Evolutionary conservation across 352 stramenopile species (phyloP).

Genomic region (Globisporangium sylvaticum): DNA sequence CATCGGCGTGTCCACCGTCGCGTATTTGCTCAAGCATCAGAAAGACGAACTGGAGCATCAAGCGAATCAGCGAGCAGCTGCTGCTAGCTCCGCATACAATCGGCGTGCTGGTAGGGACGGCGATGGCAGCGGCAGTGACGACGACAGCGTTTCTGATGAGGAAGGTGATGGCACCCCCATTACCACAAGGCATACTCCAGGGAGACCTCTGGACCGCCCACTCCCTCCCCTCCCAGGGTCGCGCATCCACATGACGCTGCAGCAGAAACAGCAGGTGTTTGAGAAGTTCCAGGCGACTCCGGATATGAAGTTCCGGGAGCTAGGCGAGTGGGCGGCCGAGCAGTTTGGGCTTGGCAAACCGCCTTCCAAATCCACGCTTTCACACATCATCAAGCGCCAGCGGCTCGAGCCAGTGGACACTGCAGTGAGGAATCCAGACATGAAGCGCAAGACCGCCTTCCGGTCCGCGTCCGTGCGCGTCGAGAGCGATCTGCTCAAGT

Average conservation of each 20-base stretch:
- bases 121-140: not conserved
- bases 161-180: not conserved
- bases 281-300: slow-evolving; percentile 5
- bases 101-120: not conserved
- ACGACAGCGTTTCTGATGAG: not conserved
- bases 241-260: slow-evolving; percentile 11
- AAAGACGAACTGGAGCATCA: not conserved
- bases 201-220: not conserved
- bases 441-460: slow-evolving; percentile 8
- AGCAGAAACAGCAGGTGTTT: not conserved
- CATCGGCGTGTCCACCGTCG: slow-evolving; percentile 5
- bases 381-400: slow-evolving; percentile 1
- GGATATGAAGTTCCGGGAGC: slow-evolving; percentile 9
- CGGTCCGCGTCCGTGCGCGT: slow-evolving; percentile 1
- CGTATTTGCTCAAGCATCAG: slow-evolving; percentile 2
- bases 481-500: slow-evolving; percentile 2
- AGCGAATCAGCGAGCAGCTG: not conserved
- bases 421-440: not conserved
- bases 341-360: slow-evolving; percentile 1
- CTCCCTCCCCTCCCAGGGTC: not conserved
- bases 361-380: slow-evolving; percentile 4
- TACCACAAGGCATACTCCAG: too few species aligned
- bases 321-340: slow-evolving; percentile 5
- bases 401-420: not conserved
- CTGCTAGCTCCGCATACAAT: not conserved